Base-by-base conservation (phyloP, 2,329 filamentous ascomycete species). In the Aspergillus tubingensis region DNA sequence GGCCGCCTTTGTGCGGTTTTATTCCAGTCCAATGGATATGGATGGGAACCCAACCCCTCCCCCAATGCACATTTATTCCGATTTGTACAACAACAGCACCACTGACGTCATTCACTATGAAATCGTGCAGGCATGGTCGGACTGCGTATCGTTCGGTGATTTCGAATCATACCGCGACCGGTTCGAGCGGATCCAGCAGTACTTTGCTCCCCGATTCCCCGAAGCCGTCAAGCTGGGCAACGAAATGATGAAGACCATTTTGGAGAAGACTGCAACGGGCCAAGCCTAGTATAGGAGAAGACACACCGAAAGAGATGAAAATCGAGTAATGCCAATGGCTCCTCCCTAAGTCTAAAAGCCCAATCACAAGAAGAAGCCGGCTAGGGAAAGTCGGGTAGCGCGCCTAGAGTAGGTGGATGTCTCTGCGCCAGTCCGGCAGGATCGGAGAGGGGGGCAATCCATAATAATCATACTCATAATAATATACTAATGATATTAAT, bases 221-320 rank as follows among this genome's bases (percentile, higher is more conserved):
- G 93, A 96, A 73, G 95, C 95, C 5, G 91, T 89, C 55, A 87
- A 88, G 68, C 81, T 99, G 39, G 95, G 95, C 2, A 96, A 97
- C 74, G 90, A 93, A 74, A 99, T 99, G 95, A 96, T 99, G 77
- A 92, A 89, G 81, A 95, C 92, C 48, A 95, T 99, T 70, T 79
- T 97, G 67, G 91, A 94, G 79, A 94, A 91, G 76, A 90, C 89
- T 23, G 71, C 70, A 19, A 52, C 59, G 21, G 60, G 61, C 11
- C 61, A 56, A 23, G 17, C 54, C 32, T 64, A 57, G 47, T 30
- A 32, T 50, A 30, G 47, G 47, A 19, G 41, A 21, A 44, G 17
- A 44, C 10, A 36, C 32, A 36, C 11, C 11, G 5, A 36, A 36
- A 36, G 32, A 36, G 32, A 55, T 41, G 54, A 49, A 43, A 38